These are phyloP conservation scores for Lathyrus sativus DNA, from an alignment of 306 rosid species.

Conservation along the genomic window DNA sequence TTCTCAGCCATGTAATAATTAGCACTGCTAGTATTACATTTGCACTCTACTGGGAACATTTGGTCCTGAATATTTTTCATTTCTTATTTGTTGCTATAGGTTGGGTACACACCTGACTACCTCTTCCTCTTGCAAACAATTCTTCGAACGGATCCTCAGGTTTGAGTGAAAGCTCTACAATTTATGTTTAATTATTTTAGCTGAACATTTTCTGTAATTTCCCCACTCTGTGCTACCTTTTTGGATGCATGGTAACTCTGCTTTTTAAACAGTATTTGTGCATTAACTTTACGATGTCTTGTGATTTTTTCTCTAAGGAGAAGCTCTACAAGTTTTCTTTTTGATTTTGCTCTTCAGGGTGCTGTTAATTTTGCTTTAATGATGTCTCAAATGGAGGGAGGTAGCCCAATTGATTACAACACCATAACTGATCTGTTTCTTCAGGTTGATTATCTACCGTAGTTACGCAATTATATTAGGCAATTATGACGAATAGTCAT, in stretches of 20 bases:
- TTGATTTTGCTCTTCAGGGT: slow-evolving; percentile 63
- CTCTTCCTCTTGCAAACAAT: slow-evolving; percentile 96
- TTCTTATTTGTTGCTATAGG: slow-evolving; percentile 59
- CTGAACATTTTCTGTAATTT: slow-evolving; percentile 27
- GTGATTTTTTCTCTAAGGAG: slow-evolving; percentile 7
- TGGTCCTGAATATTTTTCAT: slow-evolving; percentile 35
- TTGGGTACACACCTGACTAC: slow-evolving; percentile 97
- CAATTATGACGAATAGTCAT: slow-evolving; percentile 25
- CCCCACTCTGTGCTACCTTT: slow-evolving; percentile 6
- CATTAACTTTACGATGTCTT: slow-evolving; percentile 19
- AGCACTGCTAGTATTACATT: slow-evolving; percentile 8
- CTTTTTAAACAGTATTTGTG: slow-evolving; percentile 16
- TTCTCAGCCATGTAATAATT: slow-evolving; percentile 7
- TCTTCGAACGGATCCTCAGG: slow-evolving; percentile 99
- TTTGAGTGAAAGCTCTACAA: slow-evolving; percentile 36
- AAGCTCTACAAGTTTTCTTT: slow-evolving; percentile 18
- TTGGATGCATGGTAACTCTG: neutral
- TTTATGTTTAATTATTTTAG: slow-evolving; percentile 28
- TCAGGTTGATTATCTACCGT: slow-evolving; percentile 64
- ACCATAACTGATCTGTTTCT: slow-evolving; percentile 98
- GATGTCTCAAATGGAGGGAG: slow-evolving; percentile 99
- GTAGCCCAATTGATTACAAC: slow-evolving; percentile 98
- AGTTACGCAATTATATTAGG: slow-evolving; percentile 28
- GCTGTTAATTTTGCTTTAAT: slow-evolving; percentile 98
- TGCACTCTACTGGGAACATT: slow-evolving; percentile 32